Base-by-base conservation (phyloP, 1,139 yeast species). In the Wickerhamiella infanticola region DNA sequence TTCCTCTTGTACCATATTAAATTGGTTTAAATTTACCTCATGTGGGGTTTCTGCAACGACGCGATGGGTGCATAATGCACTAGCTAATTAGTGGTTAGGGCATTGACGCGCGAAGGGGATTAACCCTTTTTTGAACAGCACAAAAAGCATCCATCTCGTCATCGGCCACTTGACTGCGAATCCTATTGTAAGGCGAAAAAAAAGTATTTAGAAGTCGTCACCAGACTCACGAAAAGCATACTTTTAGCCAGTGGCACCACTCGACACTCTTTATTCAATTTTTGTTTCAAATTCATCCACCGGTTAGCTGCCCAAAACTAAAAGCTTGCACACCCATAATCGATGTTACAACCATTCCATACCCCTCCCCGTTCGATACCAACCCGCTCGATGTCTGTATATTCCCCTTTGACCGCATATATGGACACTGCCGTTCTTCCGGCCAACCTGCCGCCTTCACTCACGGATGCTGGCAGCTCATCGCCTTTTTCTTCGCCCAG, bases 391-490 rank as follows among this genome's bases (percentile, higher is more conserved):
- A 7, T 29, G 7, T 29, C 33, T 11, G 33, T 29, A 7, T 29
- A 29, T 11, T 7, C 33, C 11, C 33, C 33, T 7, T 29, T 29
- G 9, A 29, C 33, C 7, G 11, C 33, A 7, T 29, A 29, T 29
- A 29, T 29, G 33, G 33, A 29, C 33, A 7, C 33, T 7, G 33
- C 33, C 7, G 33, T 29, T 29, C 33, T 29, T 29, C 33, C 33
- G 7, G 33, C 33, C 7, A 29, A 29, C 33, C 33, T 29, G 11
- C 33, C 24, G 18, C 45, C 45, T 2, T 37, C 45, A 2, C 25
- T 43, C 24, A 41, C 38, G 35, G 27, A 43, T 24, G 45, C 42
- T 11, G 39, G 45, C 38, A 38, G 42, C 11, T 43, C 45, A 5
- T 42, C 45, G 37, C n/a, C 24, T 3, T 33, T 43, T 8, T 24